Conservation (phyloP, 2,329 filamentous ascomycete species). For the Neofusicoccum cordaticola region DNA sequence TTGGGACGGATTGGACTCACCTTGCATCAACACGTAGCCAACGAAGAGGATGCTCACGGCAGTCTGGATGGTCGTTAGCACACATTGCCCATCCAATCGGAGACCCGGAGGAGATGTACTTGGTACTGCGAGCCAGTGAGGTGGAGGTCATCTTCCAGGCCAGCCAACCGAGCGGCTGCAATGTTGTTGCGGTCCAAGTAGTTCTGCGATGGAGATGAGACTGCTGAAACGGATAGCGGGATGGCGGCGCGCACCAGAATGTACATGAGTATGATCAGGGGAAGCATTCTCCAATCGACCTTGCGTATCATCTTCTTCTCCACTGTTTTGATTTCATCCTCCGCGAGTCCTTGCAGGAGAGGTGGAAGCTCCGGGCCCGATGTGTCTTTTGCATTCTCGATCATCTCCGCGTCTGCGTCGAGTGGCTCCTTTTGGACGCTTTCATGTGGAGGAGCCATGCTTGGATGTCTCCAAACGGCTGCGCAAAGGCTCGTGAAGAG, state of each 20-base stretch:
- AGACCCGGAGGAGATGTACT: background rate
- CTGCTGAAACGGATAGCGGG: background rate
- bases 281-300: slow-evolving; percentile 24
- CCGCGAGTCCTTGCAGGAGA: slow-evolving; percentile 17
- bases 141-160: slow-evolving; percentile 24
- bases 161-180: slow-evolving; percentile 28
- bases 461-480: too few species aligned
- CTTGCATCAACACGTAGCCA: slow-evolving; percentile 45
- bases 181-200: slow-evolving; percentile 30
- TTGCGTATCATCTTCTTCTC: slow-evolving; percentile 22
- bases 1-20: slow-evolving; percentile 37
- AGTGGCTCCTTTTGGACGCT: too few species aligned
- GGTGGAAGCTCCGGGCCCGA: background rate
- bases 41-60: slow-evolving; percentile 60
- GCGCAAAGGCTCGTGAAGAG: too few species aligned
- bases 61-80: slow-evolving; percentile 40
- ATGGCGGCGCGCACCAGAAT: slow-evolving; percentile 33
- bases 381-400: background rate
- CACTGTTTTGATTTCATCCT: slow-evolving; percentile 23
- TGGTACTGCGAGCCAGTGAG: slow-evolving; percentile 23
- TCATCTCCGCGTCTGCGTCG: background rate
- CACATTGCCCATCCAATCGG: too few species aligned
- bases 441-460: too few species aligned
- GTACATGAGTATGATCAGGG: slow-evolving; percentile 24
- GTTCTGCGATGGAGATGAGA: slow-evolving; percentile 7